Evolutionary conservation across 1,284 basidiomycete genomes (phyloP), one percentile per base, ranked within the genome.

Genomic region (Ceratobasidium theobromae): DNA sequence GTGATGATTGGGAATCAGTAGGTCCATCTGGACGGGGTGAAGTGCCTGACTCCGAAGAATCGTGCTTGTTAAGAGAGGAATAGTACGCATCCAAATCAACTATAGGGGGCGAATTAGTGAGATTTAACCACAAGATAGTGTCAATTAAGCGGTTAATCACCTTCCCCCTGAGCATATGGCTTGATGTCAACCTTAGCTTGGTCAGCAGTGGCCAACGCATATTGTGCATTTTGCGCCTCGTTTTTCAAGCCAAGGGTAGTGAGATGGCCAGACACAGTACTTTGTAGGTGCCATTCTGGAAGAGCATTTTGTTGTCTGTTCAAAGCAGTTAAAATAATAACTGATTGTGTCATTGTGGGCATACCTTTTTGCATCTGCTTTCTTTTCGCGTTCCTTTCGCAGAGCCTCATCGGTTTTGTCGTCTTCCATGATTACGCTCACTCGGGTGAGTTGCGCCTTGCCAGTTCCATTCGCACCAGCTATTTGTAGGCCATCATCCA

Each of bases 271-370:
- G 93, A 90, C 70, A 99, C 91, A 2, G 96, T 99, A 75, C 93
- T 95, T 75, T 92, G 89, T 69, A 94, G 82, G 78, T 97, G 91
- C 96, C 96, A 98, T 8, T 88, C 82, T 0, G 96, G 96, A 49
- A 99, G 78, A 0, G 88, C 85, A 74, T 98, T 98, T 79, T 98
- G 94, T 75, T 88, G 85, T 62, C 82, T 77, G 70, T 48, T 60
- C 21, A 46, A 16, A 65, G 51, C 21, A 41, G 30, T 25, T 28
- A 41, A 45, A 41, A 45, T 27, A 58, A 48, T 46, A 16, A 48
- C 3, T 11, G 9, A 28, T 46, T 25, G 27, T 40, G 21, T 32
- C 32, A 4, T 27, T 21, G 11, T 23, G 54, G 11, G 72, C 75
- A 21, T 46, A 78, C 77, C 89, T 78, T 77, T 93, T 92, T 53